These are phyloP conservation scores for Pinus albicaulis DNA, from an alignment of 75 land plant genomes.

Conservation along the genomic window DNA sequence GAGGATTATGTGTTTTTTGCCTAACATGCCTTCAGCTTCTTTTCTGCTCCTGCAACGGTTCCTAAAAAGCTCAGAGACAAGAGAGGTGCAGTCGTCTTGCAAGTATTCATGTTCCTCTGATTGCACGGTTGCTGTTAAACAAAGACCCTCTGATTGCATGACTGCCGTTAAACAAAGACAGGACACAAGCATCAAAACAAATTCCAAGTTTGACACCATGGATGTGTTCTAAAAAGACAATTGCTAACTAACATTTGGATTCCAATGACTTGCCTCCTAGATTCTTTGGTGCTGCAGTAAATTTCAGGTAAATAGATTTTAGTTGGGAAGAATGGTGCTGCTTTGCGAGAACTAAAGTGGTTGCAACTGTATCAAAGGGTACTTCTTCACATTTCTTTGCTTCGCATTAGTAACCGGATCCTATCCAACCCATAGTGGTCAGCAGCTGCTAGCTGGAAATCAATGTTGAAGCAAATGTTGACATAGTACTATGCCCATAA, in stretches of 20 bases:
- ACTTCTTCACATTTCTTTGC: conserved; percentile 64
- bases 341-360: conserved; percentile 80
- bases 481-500: conserved; percentile 37
- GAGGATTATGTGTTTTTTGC: too few species aligned
- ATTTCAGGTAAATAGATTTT: conserved; percentile 71
- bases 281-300: conserved; percentile 53
- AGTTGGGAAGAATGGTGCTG: conserved; percentile 77
- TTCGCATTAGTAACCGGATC: conserved; percentile 64
- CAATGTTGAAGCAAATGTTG: conserved; percentile 41
- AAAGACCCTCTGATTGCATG: too few species aligned
- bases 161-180: too few species aligned
- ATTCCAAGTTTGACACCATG: too few species aligned
- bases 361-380: conserved; percentile 76
- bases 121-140: too few species aligned
- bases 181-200: too few species aligned
- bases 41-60: too few species aligned
- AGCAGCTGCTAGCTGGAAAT: conserved; percentile 77
- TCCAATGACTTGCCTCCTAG: conserved; percentile 37
- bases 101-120: too few species aligned
- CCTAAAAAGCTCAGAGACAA: too few species aligned
- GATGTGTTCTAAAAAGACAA: too few species aligned
- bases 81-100: too few species aligned
- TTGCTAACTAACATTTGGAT: background rate
- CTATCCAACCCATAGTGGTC: conserved; percentile 74
- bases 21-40: too few species aligned